Base-by-base conservation (phyloP, 1,284 basidiomycete species). In the Boletellus deceptivus region DNA sequence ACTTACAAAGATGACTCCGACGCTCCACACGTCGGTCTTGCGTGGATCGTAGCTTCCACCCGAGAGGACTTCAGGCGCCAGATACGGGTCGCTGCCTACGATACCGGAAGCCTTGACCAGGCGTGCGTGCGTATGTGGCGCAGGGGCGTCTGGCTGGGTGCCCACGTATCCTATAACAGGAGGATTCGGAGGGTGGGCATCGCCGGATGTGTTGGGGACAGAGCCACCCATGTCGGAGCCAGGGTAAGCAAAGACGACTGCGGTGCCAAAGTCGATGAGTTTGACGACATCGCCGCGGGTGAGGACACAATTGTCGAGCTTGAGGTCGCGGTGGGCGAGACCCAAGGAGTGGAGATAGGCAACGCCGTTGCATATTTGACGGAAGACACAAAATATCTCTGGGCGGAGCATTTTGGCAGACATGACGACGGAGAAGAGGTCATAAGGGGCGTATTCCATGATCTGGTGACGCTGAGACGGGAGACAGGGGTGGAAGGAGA, bases 271-370 rank as follows among this genome's bases (percentile, higher is more conserved):
- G 72, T 99, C 97, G 73, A 99, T 99, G 57, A 99, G 83, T 73
- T 99, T 99, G 76, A 99, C 91, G 59, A 97, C 84, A 67, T 98
- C 95, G 65, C 87, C 80, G 3, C 78, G 77, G 25, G 92, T 98
- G 92, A 99, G 97, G 72, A 99, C 97, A 70, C 97, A 99, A 71
- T 99, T 99, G 76, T 99, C 97, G 57, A 99, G 87, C 73, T 99
- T 99, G 70, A 99, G 83, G 72, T 99, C 97, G 36, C 97, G 90
- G 67, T 99, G 97, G 2, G 97, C 97, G 31, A 99, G 86, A 36
- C 97, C 97, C 76, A 99, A 89, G 55, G 89, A 88, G 72, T 99
- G 97, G 49, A 99, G 84, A 69, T 99, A 99, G 71, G 97, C 91
- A 59, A 99, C 96, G 50, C 97, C 97, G 64, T 95, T 91, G 69